phyloP scores from a whole-genome alignment of 805 yeast genomes.

The Tetrapisispora taiwanensis region DNA sequence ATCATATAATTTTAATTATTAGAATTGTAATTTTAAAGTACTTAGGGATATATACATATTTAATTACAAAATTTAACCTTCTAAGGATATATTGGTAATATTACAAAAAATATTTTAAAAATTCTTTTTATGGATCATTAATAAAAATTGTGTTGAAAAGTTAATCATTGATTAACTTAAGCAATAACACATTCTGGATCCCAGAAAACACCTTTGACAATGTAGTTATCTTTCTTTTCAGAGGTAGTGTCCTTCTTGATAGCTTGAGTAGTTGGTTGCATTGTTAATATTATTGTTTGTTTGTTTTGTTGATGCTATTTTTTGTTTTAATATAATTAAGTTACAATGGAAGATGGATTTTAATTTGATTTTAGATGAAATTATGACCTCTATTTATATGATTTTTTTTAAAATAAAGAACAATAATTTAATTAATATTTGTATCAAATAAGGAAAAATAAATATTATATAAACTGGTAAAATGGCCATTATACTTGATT shows the following conservation, averaged over 20 bases:
- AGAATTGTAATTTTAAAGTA: conserved; percentile 1
- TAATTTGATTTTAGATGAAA: not conserved
- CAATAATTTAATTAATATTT: no score
- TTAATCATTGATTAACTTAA: conserved; percentile 2
- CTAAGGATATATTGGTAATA: not conserved
- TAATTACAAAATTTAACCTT: not conserved
- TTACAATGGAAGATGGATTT: not conserved
- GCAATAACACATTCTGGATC: conserved; percentile 21
- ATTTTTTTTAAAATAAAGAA: not conserved
- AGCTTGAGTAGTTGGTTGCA: conserved; percentile 24
- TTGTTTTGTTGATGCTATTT: conserved; percentile 4
- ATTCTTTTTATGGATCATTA: not conserved
- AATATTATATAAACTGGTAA: no score
- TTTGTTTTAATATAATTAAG: not conserved
- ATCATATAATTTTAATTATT: not conserved
- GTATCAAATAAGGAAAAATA: no score
- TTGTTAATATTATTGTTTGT: conserved; percentile 3
- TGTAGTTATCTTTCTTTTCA: conserved; percentile 21
- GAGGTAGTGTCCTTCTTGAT: conserved; percentile 18
- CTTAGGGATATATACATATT: not conserved
- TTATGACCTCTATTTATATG: not conserved
- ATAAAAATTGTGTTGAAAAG: not conserved
- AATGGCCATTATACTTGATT: no score
- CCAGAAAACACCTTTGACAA: conserved; percentile 14
- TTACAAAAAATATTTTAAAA: not conserved